These are phyloP conservation scores for Colletotrichum orchidophilum DNA, from an alignment of 2,329 filamentous ascomycete genomes.

Conservation along the genomic window DNA sequence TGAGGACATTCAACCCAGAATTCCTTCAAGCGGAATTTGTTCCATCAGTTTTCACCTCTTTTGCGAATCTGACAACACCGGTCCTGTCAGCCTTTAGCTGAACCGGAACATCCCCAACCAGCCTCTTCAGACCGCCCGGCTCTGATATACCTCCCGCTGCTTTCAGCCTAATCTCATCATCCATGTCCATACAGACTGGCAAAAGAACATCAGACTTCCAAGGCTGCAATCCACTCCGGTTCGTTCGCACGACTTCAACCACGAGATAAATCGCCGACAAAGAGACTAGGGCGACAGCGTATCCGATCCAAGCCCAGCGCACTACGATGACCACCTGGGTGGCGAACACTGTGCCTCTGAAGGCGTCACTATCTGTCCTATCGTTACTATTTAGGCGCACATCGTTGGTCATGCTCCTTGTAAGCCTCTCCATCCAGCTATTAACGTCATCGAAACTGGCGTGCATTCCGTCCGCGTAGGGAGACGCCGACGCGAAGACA, in stretches of 20 bases:
- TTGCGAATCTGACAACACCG: background rate
- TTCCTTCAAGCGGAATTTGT: background rate
- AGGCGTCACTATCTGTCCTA: background rate
- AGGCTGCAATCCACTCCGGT: constrained; percentile 41
- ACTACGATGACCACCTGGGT: background rate
- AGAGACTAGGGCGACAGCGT: background rate
- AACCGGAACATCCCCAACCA: background rate
- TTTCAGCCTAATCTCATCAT: background rate
- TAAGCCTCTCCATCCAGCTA: background rate
- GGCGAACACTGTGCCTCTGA: background rate
- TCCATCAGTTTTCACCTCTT: background rate
- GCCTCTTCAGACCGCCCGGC: background rate
- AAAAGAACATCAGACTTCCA: background rate
- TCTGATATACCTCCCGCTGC: background rate
- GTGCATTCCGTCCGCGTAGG: background rate
- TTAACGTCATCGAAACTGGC: background rate
- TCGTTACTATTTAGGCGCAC: background rate
- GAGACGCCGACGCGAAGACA: background rate
- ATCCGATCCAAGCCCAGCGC: background rate
- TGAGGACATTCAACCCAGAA: background rate
- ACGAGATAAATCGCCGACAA: background rate
- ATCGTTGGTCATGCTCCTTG: constrained; percentile 5
- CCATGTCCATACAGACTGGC: background rate
- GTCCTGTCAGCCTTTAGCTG: background rate
- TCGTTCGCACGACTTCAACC: background rate